Evolutionary conservation across 2,329 filamentous ascomycete species (phyloP), one percentile per base, ranked within the genome.

Genomic region (Sclerotinia sclerotiorum): DNA sequence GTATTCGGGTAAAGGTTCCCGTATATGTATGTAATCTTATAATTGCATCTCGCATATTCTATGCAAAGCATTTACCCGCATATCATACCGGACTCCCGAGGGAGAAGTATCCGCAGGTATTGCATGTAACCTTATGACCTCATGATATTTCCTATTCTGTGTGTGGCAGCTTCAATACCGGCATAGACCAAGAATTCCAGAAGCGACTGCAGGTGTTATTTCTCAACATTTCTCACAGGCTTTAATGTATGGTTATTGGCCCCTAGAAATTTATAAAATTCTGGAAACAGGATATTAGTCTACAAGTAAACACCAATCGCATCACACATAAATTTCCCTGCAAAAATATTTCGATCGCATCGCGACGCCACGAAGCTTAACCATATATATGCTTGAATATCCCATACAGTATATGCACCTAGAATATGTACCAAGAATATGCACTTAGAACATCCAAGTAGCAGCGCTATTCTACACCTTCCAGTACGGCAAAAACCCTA

Each of bases 31-130:
- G 35, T 35, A 35, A 35, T 35, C 8, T 35, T 35, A 35, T 35
- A 35, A 8, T 35, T 10, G 35, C 6, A 49, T 61, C n/a, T 32
- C 32, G 7, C 58, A 61, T 49, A n/a, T 32, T 21, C 15, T 24
- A 61, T 61, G 44, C 19, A 62, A 44, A 62, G 13, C 44, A 48
- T 62, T 49, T 62, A 49, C 11, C 44, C 21, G 13, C 7, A 21
- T 21, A 27, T 35, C 29, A 29, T 24, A 21, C 44, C 21, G 27
- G 44, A 24, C 29, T 32, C 27, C 13, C 29, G 5, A n/a, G 19
- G 10, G 19, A 35, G 35, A n/a, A 35, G 6, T n/a, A 35, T 55
- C 19, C 10, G 29, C 52, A 13, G 29, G 29, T 19, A 61, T 11
- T 61, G 19, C 44, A 61, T 32, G 35, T 10, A 35, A 35, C 35